Percentiles rank a stretch among this genome's conserved stretches.
Conservation (phyloP, 345 rosid genomes). For the Theobroma cacao region DNA sequence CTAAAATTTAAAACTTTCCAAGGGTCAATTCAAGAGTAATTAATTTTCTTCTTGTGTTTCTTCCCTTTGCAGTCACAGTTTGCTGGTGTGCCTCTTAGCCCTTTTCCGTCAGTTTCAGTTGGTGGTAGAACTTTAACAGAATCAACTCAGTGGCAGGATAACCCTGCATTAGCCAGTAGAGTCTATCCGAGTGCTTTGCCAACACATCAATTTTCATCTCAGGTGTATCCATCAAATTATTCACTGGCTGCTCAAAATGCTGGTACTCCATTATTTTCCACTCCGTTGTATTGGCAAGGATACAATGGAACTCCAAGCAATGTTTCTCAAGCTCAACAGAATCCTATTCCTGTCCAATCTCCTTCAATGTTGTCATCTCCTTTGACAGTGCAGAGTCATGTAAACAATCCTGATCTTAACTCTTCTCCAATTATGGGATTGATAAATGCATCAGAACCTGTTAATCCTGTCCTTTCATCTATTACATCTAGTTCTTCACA, state of each 20-base stretch:
- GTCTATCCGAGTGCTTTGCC: constrained; percentile 13
- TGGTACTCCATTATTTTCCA: constrained; percentile 18
- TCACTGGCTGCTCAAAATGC: constrained; percentile 20
- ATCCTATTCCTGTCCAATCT: constrained; percentile 19
- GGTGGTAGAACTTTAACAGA: constrained; percentile 18
- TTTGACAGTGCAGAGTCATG: constrained; percentile 16
- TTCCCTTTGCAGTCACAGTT: constrained; percentile 28
- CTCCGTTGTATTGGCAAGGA: constrained; percentile 22
- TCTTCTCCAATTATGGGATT: constrained; percentile 19
- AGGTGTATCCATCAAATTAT: constrained; percentile 15
- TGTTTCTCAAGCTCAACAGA: constrained; percentile 11
- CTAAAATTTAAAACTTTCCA: neutral
- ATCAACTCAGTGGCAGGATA: constrained; percentile 23
- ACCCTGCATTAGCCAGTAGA: constrained; percentile 27
- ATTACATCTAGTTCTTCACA: constrained; percentile 10
- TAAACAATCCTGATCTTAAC: constrained; percentile 2
- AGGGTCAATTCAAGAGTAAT: neutral
- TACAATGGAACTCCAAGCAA: constrained; percentile 14
- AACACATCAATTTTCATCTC: constrained; percentile 15
- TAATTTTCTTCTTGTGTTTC: neutral
- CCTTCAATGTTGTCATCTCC: constrained; percentile 19
- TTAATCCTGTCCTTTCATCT: constrained; percentile 2
- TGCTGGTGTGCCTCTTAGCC: constrained; percentile 24
- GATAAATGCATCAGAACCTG: constrained; percentile 21
- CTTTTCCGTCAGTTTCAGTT: constrained; percentile 15